A percentile compares a stretch with the other conserved stretches of the same genome.
phyloP scores from a whole-genome alignment of 345 rosid genomes.

The Aethionema arabicum region DNA sequence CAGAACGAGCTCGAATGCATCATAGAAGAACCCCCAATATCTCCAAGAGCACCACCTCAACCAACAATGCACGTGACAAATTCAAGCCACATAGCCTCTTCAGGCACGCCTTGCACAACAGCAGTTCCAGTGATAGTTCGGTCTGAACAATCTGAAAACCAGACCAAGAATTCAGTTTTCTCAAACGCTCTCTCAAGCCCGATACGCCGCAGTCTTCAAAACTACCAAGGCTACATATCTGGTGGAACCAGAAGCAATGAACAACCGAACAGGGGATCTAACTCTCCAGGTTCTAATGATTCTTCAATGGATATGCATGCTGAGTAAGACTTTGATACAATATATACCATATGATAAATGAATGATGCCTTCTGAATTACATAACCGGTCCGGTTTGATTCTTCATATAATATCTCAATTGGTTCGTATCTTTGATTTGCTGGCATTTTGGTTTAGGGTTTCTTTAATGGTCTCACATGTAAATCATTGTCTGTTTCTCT shows the following conservation, averaged over 20 bases:
- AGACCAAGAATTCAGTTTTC: constrained; percentile 71
- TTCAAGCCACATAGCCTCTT: constrained; percentile 47
- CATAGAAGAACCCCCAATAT: constrained; percentile 56
- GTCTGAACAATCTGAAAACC: constrained; percentile 66
- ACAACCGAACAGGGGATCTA: constrained; percentile 50
- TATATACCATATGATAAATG: constrained; percentile 16
- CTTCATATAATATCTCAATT: constrained; percentile 27
- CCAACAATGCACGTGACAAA: constrained; percentile 45
- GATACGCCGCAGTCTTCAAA: constrained; percentile 66
- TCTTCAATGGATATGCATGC: constrained; percentile 90
- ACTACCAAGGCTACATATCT: constrained; percentile 58
- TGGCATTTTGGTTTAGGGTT: constrained; percentile 19
- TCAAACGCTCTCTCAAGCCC: constrained; percentile 87
- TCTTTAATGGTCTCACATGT: constrained; percentile 28
- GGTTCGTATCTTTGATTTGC: constrained; percentile 25
- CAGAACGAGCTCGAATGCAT: constrained; percentile 57
- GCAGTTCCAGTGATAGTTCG: constrained; percentile 49
- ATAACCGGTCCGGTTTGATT: constrained; percentile 22
- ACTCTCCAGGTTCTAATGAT: constrained; percentile 68
- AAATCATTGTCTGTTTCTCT: constrained; percentile 30
- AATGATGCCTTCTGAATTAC: constrained; percentile 31
- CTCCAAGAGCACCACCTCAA: constrained; percentile 61
- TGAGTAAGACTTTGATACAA: constrained; percentile 37
- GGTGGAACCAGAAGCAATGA: constrained; percentile 52
- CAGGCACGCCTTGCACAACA: constrained; percentile 57